Evolutionary conservation across 768 basidiomycete species (phyloP).

Genomic region (Phylloporus arenicola): DNA sequence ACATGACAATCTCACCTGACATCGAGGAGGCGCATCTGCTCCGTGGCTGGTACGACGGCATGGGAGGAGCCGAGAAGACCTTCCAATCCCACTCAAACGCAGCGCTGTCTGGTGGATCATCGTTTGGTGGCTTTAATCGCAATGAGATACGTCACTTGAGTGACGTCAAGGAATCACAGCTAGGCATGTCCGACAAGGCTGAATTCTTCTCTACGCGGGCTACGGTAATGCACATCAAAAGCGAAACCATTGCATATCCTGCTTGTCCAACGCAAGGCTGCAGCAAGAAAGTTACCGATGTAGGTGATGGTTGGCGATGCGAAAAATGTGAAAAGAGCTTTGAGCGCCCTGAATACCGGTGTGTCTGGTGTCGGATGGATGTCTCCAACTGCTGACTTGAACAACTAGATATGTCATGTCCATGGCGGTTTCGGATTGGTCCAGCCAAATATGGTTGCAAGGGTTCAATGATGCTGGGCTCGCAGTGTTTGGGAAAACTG

Average conservation of each 20-base stretch:
- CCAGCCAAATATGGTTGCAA: conserved; percentile 86
- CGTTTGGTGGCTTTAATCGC: conserved; percentile 53
- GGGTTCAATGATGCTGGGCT: conserved; percentile 92
- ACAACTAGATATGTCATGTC: conserved; percentile 66
- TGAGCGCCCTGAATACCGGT: conserved; percentile 77
- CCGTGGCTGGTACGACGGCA: conserved; percentile 87
- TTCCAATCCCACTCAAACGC: conserved; percentile 70
- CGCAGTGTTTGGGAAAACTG: conserved; percentile 68
- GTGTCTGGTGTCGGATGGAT: conserved; percentile 19
- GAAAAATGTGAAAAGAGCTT: conserved; percentile 78
- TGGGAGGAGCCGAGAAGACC: conserved; percentile 58
- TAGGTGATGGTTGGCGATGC: conserved; percentile 75
- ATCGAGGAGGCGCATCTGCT: conserved; percentile 83
- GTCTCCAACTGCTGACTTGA: conserved; percentile 3
- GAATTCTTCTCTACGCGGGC: conserved; percentile 80
- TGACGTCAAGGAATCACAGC: conserved; percentile 72
- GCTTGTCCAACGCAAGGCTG: conserved; percentile 79
- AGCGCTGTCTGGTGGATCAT: conserved; percentile 33
- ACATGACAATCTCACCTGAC: conserved; percentile 84
- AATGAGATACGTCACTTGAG: conserved; percentile 66
- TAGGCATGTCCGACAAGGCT: conserved; percentile 70
- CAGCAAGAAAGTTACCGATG: conserved; percentile 82
- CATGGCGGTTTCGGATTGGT: conserved; percentile 85
- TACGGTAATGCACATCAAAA: conserved; percentile 83
- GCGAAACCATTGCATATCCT: conserved; percentile 79